Percentiles rank a stretch among this genome's conserved stretches.
phyloP scores from a whole-genome alignment of 257 asterid genomes.

The Solanum virginianum region DNA sequence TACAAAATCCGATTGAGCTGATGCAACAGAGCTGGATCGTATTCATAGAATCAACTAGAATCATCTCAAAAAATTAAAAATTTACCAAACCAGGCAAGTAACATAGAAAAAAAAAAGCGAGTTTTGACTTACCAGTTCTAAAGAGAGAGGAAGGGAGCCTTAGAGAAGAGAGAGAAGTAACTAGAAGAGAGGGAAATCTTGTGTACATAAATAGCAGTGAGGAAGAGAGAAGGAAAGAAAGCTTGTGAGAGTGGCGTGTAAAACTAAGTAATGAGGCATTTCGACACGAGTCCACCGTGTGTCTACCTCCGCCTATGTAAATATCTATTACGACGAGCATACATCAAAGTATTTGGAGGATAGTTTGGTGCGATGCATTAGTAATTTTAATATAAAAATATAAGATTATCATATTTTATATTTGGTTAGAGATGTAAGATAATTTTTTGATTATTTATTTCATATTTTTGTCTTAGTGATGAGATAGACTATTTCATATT shows the following conservation, averaged over 20 bases:
- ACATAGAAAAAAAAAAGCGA: not conserved
- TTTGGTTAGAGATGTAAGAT: no score
- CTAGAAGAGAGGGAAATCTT: not conserved
- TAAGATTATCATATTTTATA: no score
- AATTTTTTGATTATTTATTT: no score
- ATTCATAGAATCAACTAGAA: not conserved
- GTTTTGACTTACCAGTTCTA: not conserved
- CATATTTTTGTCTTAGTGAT: no score
- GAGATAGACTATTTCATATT: no score
- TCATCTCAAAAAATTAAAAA: not conserved
- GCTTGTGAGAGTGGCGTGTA: conserved; percentile 74
- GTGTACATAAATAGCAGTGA: not conserved
- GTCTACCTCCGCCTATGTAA: conserved; percentile 32
- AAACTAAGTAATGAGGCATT: conserved; percentile 28
- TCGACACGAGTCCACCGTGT: conserved; percentile 40
- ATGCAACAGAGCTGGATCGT: not conserved
- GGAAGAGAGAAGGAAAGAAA: not conserved
- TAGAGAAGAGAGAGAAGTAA: not conserved
- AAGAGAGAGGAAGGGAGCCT: not conserved
- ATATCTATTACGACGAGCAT: conserved; percentile 8
- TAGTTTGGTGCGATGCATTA: no score
- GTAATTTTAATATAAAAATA: no score
- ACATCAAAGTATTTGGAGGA: not conserved
- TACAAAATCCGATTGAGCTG: not conserved
- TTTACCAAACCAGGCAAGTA: not conserved